Base-by-base conservation (phyloP, 495 filamentous ascomycete genomes). In the Hypoxylon rickii region DNA sequence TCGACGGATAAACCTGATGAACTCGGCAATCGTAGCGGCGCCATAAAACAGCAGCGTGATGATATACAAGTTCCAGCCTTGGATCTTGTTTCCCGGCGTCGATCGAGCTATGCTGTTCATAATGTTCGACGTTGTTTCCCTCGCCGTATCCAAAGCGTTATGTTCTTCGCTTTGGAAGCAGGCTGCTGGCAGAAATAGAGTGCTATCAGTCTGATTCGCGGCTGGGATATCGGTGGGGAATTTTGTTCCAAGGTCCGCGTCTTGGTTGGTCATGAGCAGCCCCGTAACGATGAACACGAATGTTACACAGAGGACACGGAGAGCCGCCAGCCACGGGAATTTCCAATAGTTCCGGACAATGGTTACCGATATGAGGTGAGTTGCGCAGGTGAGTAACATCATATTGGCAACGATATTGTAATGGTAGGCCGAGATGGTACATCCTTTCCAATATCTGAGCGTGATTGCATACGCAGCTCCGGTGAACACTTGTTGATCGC, bases 401-500 rank as follows among this genome's bases (percentile, higher is more conserved):
- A 72, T 63, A 51, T 75, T 75, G 18, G 64, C 60, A 1, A 75
- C 59, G 37, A 75, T 61, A 17, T 73, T 64, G 55, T 74, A 75
- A 52, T 75, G 72, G 43, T 75, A 75, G 2, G 70, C 68, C n/a
- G 68, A 70, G 44, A 75, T 61, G 16, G 61, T 64, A 51, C 72
- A 75, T 6, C 70, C 72, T 26, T 31, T 43, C 49, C 46, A 57
- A 34, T 67, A 74, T 12, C 66, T 66, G 34, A 73, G 50, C 13
- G 71, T 66, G 31, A 74, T 42, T 26, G 70, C 64, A 22, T 70
- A 73, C 3, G 72, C 70, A 3, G 54, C 68, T 10, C 69, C 69
- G 0, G 72, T 75, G 55, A 75, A 70, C 21, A 75, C 42, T 44
- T 75, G 70, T 45, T 73, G 71, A 51, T 75, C 72, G 20, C 68